A percentile compares a stretch with the other conserved stretches of the same genome.
Evolutionary conservation across 2,329 filamentous ascomycete species (phyloP).

Genomic region (Tolypocladium amazonense): DNA sequence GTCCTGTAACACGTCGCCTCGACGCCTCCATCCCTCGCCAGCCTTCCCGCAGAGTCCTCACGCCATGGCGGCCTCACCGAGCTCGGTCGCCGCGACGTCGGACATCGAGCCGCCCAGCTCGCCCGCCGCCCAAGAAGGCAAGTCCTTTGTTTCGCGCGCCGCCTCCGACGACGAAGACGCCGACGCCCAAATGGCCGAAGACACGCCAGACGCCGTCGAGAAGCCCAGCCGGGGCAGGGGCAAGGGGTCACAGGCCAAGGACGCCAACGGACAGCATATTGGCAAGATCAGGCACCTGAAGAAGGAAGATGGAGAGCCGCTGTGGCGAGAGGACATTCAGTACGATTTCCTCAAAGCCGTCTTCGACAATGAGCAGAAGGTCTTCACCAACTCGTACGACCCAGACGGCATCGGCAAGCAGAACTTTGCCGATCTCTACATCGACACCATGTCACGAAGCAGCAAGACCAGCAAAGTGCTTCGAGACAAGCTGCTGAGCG

Average conservation of each 20-base stretch:
- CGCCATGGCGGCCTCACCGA: constrained; percentile 29
- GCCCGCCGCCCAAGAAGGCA: constrained; percentile 28
- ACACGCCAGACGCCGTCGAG: constrained; percentile 31
- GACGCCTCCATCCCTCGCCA: not conserved
- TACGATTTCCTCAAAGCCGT: constrained; percentile 75
- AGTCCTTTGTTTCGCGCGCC: constrained; percentile 35
- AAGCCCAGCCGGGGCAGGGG: constrained; percentile 26
- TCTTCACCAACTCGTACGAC: constrained; percentile 91
- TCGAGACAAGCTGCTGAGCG: constrained; percentile 89
- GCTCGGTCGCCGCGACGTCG: constrained; percentile 29
- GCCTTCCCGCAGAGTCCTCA: not conserved
- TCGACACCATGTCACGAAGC: constrained; percentile 96
- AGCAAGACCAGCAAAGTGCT: constrained; percentile 99
- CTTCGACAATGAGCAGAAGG: constrained; percentile 62
- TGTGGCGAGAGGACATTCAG: constrained; percentile 83
- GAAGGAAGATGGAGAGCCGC: constrained; percentile 77
- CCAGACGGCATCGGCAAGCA: constrained; percentile 46
- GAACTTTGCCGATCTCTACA: constrained; percentile 91
- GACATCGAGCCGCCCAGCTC: constrained; percentile 37
- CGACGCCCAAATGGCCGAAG: constrained; percentile 29
- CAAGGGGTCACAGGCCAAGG: constrained; percentile 22
- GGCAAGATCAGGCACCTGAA: constrained; percentile 77
- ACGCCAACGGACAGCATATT: constrained; percentile 27
- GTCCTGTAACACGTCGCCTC: not conserved
- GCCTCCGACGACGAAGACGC: constrained; percentile 37